Evolutionary conservation across 2,329 filamentous ascomycete genomes (phyloP).

Genomic region (Aspergillus pseudotamarii): DNA sequence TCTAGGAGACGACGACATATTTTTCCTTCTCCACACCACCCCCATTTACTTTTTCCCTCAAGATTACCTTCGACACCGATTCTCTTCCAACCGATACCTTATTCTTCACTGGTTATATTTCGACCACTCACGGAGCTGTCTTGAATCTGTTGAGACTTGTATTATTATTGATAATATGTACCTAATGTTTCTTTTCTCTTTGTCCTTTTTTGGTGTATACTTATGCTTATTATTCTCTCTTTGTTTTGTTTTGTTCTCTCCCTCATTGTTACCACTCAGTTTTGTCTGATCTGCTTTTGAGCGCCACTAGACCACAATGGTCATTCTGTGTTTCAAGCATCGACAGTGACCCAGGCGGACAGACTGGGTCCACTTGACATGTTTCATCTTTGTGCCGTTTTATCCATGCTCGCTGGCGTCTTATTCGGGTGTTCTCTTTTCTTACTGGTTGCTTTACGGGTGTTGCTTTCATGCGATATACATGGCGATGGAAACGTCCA

Average conservation of each 20-base stretch:
- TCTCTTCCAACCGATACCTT: background rate
- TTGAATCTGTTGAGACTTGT: conserved; percentile 14
- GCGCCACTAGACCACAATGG: conserved; percentile 5
- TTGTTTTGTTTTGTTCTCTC: background rate
- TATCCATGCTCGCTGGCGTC: background rate
- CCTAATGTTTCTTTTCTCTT: conserved; percentile 19
- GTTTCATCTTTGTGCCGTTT: background rate
- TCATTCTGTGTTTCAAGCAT: background rate
- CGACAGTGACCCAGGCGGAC: conserved; percentile 1
- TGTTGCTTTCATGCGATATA: conserved; percentile 15
- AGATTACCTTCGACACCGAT: background rate
- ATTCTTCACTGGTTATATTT: conserved; percentile 8
- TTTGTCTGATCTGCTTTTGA: conserved; percentile 5
- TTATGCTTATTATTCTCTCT: conserved; percentile 18
- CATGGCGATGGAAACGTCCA: conserved; percentile 13
- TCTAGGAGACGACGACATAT: conserved; percentile 1
- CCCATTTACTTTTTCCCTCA: background rate
- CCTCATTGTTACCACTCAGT: background rate
- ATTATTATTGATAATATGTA: conserved; percentile 21
- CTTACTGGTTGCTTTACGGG: conserved; percentile 4
- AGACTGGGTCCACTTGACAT: background rate
- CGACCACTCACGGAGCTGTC: background rate
- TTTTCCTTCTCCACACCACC: background rate
- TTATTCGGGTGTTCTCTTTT: background rate
- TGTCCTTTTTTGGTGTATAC: conserved; percentile 18